Percentiles rank a stretch among this genome's conserved stretches.
These are phyloP conservation scores for Anastatica hierochuntica DNA, from an alignment of 345 rosid genomes.

Conservation along the genomic window DNA sequence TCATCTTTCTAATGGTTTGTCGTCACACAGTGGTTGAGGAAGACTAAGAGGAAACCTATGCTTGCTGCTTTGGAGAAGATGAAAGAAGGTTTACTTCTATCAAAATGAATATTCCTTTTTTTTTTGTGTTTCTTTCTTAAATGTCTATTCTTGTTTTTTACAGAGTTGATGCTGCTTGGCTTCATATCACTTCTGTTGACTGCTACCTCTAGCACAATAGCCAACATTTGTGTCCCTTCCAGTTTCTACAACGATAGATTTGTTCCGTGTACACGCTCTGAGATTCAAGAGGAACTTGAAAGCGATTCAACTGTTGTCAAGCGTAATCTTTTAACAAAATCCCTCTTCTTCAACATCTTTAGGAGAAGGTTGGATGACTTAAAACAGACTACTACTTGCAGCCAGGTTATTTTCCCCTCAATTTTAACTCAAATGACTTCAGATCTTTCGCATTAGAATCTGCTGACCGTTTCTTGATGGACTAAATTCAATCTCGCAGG, in stretches of 20 bases:
- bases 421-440: background rate
- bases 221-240: slow-evolving; percentile 79
- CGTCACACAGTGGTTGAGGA: slow-evolving; percentile 56
- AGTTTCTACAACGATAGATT: slow-evolving; percentile 65
- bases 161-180: slow-evolving; percentile 98
- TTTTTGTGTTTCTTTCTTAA: background rate
- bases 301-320: slow-evolving; percentile 32
- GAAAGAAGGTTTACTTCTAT: slow-evolving; percentile 60
- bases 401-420: slow-evolving; percentile 41
- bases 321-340: slow-evolving; percentile 39
- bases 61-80: slow-evolving; percentile 82
- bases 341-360: slow-evolving; percentile 24
- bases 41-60: slow-evolving; percentile 71
- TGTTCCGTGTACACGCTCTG: slow-evolving; percentile 65
- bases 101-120: background rate
- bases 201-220: slow-evolving; percentile 70
- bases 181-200: slow-evolving; percentile 91
- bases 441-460: background rate
- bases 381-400: slow-evolving; percentile 50
- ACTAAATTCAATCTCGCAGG: slow-evolving; percentile 35
- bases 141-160: slow-evolving; percentile 1
- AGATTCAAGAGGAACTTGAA: slow-evolving; percentile 40
- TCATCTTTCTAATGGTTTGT: too few relatives aligned
- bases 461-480: background rate
- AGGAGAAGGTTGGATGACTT: slow-evolving; percentile 49